phyloP scores from a whole-genome alignment of 192 early-diverging fungal species.

The Backusella psychrophila region DNA sequence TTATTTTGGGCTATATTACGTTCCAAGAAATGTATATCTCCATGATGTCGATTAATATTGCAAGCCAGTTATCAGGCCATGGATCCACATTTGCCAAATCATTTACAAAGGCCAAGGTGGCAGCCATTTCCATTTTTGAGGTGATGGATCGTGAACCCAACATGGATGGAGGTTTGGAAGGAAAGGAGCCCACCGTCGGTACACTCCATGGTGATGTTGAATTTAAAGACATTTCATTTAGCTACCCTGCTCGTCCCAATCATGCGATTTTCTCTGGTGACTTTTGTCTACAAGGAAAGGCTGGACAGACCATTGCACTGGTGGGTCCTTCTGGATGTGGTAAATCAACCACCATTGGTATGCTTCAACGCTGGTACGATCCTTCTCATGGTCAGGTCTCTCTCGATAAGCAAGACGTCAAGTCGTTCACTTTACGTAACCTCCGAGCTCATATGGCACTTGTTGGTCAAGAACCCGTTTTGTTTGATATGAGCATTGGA shows the following conservation, averaged over 20 bases:
- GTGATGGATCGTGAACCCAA: constrained; percentile 67
- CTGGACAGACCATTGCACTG: constrained; percentile 79
- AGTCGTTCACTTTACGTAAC: constrained; percentile 58
- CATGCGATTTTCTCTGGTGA: constrained; percentile 43
- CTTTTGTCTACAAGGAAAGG: constrained; percentile 46
- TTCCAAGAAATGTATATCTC: constrained; percentile 19
- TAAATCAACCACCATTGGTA: constrained; percentile 66
- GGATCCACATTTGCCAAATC: constrained; percentile 72
- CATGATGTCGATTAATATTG: constrained; percentile 19
- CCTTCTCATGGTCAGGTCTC: constrained; percentile 51
- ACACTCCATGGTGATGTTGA: constrained; percentile 35
- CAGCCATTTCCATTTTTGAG: constrained; percentile 68
- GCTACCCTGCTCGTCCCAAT: constrained; percentile 63
- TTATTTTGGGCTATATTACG: constrained; percentile 4
- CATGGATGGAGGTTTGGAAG: constrained; percentile 61
- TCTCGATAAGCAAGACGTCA: constrained; percentile 60
- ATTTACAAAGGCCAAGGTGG: constrained; percentile 75
- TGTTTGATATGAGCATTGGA: constrained; percentile 84
- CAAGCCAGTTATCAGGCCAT: constrained; percentile 52
- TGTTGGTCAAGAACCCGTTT: constrained; percentile 92
- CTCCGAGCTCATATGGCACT: constrained; percentile 76
- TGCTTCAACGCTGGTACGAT: constrained; percentile 85
- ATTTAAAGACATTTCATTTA: constrained; percentile 48
- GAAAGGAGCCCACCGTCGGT: constrained; percentile 27
- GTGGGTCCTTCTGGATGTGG: constrained; percentile 88